Base-by-base conservation (phyloP, 2,329 filamentous ascomycete genomes). In the Sphaerulina musiva region DNA sequence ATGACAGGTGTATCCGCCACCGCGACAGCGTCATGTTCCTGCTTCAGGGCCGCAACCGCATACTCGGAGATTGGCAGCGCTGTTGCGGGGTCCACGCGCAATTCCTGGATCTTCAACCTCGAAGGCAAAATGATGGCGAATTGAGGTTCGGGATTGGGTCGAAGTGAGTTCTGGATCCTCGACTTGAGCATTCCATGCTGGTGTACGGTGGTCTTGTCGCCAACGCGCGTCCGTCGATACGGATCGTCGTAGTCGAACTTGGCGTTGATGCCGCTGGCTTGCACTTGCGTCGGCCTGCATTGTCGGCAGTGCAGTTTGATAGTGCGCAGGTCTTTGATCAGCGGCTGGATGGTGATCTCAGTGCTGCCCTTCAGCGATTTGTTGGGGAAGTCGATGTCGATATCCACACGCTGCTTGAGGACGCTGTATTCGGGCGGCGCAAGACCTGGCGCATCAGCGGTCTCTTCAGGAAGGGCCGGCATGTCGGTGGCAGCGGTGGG, bases 371-470 rank as follows among this genome's bases (percentile, higher is more conserved):
- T 84, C 65, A 97, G 74, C 66, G 78, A 80, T 71, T 84, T 85
- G 51, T 81, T 81, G 60, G 81, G 79, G 69, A 98, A 95, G 73
- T 95, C 87, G 68, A 98, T 78, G 65, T 97, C 91, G 56, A 98
- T 78, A 64, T 90, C 85, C 47, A 98, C 85, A 69, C 88, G 87
- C 73, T 97, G 92, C 72, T 90, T 86, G 51, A 89, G 79, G 54
- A 97, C 76, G 46, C 76, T 76, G 65, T 79, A 83, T 38, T 74
- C 74, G 48, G 70, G 67, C 55, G 58, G 57, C 26, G 56, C 57
- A 31, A 40, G 14, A 32, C 20, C 48, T 36, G 11, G 41, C 48
- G 41, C 52, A 36, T 66, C 63, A 48, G 55, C 54, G 46, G 57
- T 60, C 14, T 59, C 58, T 52, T 66, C 63, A 55, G 54, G 57